A percentile compares a stretch with the other conserved stretches of the same genome.
phyloP scores from a whole-genome alignment of 2,329 filamentous ascomycete genomes.

The Chlorencoelia australis region DNA sequence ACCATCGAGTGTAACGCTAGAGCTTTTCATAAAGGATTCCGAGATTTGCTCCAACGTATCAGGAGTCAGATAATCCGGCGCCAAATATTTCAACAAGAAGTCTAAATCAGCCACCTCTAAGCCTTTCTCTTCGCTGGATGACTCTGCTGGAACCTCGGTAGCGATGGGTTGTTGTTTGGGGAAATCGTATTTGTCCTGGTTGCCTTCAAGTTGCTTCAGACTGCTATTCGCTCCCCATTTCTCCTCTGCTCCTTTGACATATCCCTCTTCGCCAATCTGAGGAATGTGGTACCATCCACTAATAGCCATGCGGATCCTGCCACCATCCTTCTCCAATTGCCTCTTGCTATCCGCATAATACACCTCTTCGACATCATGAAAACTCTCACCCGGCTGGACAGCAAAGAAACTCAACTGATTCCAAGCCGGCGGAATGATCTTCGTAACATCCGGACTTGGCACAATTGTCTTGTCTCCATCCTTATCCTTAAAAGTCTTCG shows the following conservation, averaged over 20 bases:
- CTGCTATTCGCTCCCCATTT: slow-evolving; percentile 82
- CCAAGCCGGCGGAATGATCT: slow-evolving; percentile 87
- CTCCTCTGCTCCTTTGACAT: slow-evolving; percentile 78
- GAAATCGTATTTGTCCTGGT: slow-evolving; percentile 79
- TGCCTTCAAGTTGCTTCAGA: slow-evolving; percentile 83
- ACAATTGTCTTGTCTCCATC: slow-evolving; percentile 69
- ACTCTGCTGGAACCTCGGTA: slow-evolving; percentile 25
- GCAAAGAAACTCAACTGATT: slow-evolving; percentile 98
- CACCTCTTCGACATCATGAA: slow-evolving; percentile 97
- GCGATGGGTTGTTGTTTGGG: slow-evolving; percentile 53
- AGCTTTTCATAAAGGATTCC: slow-evolving; percentile 72
- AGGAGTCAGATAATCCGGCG: slow-evolving; percentile 82
- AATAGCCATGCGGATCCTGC: slow-evolving; percentile 88
- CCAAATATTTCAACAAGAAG: slow-evolving; percentile 83
- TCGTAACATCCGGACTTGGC: slow-evolving; percentile 65
- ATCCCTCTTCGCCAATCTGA: slow-evolving; percentile 87
- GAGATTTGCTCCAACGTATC: slow-evolving; percentile 78
- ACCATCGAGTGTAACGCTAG: slow-evolving; percentile 69
- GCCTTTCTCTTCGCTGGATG: slow-evolving; percentile 37
- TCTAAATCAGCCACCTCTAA: slow-evolving; percentile 74
- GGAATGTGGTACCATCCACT: slow-evolving; percentile 99
- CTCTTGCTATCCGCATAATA: slow-evolving; percentile 57
- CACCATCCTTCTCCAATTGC: slow-evolving; percentile 57
- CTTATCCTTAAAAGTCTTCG: slow-evolving; percentile 51
- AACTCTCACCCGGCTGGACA: slow-evolving; percentile 96